phyloP scores from a whole-genome alignment of 2,329 filamentous ascomycete genomes.

The Scedosporium dehoogii region DNA sequence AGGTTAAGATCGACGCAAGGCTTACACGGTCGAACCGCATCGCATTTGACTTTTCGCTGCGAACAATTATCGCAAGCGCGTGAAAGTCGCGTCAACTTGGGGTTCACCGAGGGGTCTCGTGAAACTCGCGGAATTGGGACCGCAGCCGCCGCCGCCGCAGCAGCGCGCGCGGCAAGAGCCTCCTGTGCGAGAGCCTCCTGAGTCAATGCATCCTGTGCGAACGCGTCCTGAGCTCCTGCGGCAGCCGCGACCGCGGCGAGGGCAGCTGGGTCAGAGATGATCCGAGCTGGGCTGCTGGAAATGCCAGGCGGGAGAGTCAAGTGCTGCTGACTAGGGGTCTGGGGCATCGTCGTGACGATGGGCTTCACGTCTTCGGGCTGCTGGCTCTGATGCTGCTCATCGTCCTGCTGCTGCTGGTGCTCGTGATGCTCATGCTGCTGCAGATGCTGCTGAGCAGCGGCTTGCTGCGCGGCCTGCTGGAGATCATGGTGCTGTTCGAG shows the following conservation, averaged over 20 bases:
- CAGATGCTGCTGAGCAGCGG: constrained; percentile 17
- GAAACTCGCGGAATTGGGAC: constrained; percentile 6
- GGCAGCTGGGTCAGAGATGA: constrained; percentile 8
- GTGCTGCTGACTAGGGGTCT: constrained; percentile 2
- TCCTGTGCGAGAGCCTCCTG: constrained; percentile 4
- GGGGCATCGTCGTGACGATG: neutral
- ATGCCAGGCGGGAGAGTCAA: neutral
- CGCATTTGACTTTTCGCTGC: constrained; percentile 52
- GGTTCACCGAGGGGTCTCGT: constrained; percentile 32
- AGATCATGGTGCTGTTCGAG: constrained; percentile 24
- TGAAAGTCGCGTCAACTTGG: constrained; percentile 45
- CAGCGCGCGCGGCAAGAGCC: constrained; percentile 10
- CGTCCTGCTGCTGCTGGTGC: constrained; percentile 9
- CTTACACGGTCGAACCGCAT: constrained; percentile 44
- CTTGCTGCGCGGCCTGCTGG: constrained; percentile 27
- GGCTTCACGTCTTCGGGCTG: constrained; percentile 8
- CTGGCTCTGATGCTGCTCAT: constrained; percentile 12
- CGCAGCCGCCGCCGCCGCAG: neutral
- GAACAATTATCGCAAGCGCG: constrained; percentile 54
- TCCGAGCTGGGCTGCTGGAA: constrained; percentile 2
- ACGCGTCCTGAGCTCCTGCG: constrained; percentile 1
- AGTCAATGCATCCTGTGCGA: neutral
- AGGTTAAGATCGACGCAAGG: constrained; percentile 47
- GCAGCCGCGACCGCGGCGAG: constrained; percentile 6
- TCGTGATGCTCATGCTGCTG: constrained; percentile 13